Evolutionary conservation across 495 filamentous ascomycete species (phyloP).

Genomic region (Ramalina peruviana): DNA sequence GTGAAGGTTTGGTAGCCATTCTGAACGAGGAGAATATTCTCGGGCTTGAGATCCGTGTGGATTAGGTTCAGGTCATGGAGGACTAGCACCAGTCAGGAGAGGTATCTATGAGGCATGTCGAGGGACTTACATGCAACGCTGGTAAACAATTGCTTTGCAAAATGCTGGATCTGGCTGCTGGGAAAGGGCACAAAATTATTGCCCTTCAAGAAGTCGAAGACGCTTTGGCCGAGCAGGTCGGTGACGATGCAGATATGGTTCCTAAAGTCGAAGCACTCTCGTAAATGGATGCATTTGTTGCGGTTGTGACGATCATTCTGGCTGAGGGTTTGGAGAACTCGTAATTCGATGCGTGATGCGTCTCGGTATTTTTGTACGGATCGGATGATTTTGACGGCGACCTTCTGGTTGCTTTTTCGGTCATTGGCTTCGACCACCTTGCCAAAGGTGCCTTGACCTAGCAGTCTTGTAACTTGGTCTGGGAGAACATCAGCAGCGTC

Average conservation of each 20-base stretch:
- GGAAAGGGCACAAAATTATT: conserved; percentile 94
- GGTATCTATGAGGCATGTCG: background rate
- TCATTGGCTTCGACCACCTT: conserved; percentile 94
- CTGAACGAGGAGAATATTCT: conserved; percentile 91
- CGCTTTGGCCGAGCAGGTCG: conserved; percentile 87
- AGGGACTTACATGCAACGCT: conserved; percentile 86
- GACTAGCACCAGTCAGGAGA: conserved; percentile 40
- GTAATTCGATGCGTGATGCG: conserved; percentile 88
- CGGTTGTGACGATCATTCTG: conserved; percentile 83
- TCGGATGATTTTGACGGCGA: conserved; percentile 94
- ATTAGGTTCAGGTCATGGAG: conserved; percentile 96
- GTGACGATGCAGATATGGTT: conserved; percentile 99
- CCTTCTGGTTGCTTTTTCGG: conserved; percentile 54
- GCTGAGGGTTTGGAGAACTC: conserved; percentile 78
- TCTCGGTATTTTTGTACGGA: conserved; percentile 97
- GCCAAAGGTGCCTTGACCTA: conserved; percentile 94
- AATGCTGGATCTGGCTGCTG: conserved; percentile 96
- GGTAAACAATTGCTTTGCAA: conserved; percentile 90
- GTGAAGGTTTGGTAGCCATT: conserved; percentile 90
- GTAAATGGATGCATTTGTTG: conserved; percentile 92
- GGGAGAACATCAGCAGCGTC: conserved; percentile 18
- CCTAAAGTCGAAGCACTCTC: conserved; percentile 94
- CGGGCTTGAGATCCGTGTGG: conserved; percentile 94
- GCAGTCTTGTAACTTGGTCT: conserved; percentile 78
- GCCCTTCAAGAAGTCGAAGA: conserved; percentile 95